Percentiles rank a stretch among this genome's conserved stretches.
Conservation (phyloP, 257 asterid genomes). For the Parsonsia alboflavescens region DNA sequence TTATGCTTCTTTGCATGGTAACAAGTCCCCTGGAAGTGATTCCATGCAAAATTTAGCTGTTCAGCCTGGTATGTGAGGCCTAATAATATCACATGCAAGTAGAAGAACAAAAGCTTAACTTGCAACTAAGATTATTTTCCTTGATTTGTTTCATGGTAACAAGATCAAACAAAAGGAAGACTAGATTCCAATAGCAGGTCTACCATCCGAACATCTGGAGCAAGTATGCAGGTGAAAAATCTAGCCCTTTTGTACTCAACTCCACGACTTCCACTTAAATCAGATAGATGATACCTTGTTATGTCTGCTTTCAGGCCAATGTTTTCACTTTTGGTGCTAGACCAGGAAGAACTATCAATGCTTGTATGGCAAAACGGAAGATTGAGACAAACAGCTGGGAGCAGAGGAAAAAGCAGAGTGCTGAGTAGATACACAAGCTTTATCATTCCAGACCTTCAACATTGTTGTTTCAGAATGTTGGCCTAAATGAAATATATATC, state of each 20-base stretch:
- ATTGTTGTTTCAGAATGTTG: background rate
- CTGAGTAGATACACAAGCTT: background rate
- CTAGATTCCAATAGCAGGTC: conserved; percentile 15
- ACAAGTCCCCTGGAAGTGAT: background rate
- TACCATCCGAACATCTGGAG: background rate
- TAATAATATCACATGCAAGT: background rate
- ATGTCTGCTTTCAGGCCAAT: conserved; percentile 17
- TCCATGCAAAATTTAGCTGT: background rate
- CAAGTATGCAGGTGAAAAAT: conserved; percentile 18
- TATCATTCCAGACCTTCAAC: background rate
- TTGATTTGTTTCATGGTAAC: conserved; percentile 3
- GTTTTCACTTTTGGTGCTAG: conserved; percentile 3
- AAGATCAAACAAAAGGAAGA: conserved; percentile 2
- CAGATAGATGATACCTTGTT: background rate
- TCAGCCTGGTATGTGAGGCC: conserved; percentile 5
- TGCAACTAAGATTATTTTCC: background rate
- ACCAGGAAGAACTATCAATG: background rate
- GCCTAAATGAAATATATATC: background rate
- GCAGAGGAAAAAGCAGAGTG: conserved; percentile 14
- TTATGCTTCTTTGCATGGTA: conserved; percentile 8
- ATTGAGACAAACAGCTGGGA: conserved; percentile 7
- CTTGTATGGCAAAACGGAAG: conserved; percentile 16
- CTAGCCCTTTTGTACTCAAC: background rate
- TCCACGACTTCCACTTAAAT: background rate
- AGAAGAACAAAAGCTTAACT: background rate